Evolutionary conservation across 2,329 filamentous ascomycete species (phyloP), one percentile per base, ranked within the genome.

Genomic region (Trichoderma hamatum): DNA sequence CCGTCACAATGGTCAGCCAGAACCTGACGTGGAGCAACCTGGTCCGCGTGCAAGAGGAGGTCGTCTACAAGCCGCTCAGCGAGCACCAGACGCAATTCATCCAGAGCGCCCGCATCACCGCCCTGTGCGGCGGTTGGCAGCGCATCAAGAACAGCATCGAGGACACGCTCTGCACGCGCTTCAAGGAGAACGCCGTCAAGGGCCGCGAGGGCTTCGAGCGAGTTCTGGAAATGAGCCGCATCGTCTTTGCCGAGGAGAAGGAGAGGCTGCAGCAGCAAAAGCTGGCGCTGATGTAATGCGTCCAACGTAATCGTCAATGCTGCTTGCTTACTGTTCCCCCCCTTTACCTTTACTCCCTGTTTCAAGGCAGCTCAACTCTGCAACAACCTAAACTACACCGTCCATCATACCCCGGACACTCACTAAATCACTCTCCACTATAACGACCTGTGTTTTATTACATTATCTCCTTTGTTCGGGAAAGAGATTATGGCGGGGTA

Each of bases 121-220:
- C 96, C 0, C 84, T 98, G 11, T 97, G 94, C 80, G 95, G 96
- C 73, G 96, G 96, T 71, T 99, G 96, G 94, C 93, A 97, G 82
- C 93, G 94, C 78, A 94, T 98, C 78, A 96, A 93, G 85, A 97
- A 96, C 82, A 93, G 90, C 78, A 96, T 99, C 75, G 96, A 99
- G 83, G 94, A 98, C 75, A 90, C 92, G 64, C 92, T 94, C 52
- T 91, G 98, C 55, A 92, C 91, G 72, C 85, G 93, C 67, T 99
- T 99, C 83, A 88, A 89, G 74, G 93, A 99, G 81, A 99, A 99
- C 77, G 95, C 96, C 28, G 85, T 86, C 74, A 94, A 93, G 82
- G 96, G 96, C 72, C 90, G 92, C 72, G 94, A 98, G 81, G 96
- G 96, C 1, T 99, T 99, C 78, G 96, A 99, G 84, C 89, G 91